phyloP scores from a whole-genome alignment of 148 eudicot genomes.

The Silene uniflora region DNA sequence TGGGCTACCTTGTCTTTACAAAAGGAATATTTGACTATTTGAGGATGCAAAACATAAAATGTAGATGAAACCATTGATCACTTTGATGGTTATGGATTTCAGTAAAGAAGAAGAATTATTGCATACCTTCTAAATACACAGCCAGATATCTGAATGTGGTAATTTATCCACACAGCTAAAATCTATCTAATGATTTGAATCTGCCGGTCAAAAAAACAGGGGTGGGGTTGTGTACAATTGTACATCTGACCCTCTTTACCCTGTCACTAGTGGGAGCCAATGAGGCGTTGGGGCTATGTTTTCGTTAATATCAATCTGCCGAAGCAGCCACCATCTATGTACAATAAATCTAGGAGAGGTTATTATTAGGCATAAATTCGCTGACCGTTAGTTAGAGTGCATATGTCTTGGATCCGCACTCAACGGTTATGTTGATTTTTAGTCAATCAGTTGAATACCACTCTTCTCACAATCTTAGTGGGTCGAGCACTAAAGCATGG shows the following conservation, averaged over 20 bases:
- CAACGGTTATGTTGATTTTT: not conserved
- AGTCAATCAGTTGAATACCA: not conserved
- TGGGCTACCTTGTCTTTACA: not conserved
- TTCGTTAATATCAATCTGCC: not conserved
- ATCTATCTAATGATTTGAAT: too few species aligned
- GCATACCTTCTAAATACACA: not conserved
- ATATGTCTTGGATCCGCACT: not conserved
- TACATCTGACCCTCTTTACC: not conserved
- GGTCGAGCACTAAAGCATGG: too few species aligned
- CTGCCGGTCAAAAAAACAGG: too few species aligned
- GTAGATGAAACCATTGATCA: not conserved
- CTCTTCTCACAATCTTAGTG: not conserved
- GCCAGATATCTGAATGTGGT: too few species aligned
- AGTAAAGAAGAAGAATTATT: not conserved
- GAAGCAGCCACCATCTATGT: not conserved
- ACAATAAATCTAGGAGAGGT: not conserved
- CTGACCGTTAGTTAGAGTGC: not conserved
- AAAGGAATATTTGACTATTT: not conserved
- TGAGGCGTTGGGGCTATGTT: not conserved
- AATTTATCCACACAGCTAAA: too few species aligned
- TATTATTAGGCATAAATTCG: too few species aligned
- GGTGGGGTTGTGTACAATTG: not conserved
- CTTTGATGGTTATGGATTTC: not conserved
- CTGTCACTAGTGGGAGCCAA: not conserved
- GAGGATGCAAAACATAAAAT: not conserved